Evolutionary conservation across 495 filamentous ascomycete genomes (phyloP).

Genomic region (Daldinia caldariorum): DNA sequence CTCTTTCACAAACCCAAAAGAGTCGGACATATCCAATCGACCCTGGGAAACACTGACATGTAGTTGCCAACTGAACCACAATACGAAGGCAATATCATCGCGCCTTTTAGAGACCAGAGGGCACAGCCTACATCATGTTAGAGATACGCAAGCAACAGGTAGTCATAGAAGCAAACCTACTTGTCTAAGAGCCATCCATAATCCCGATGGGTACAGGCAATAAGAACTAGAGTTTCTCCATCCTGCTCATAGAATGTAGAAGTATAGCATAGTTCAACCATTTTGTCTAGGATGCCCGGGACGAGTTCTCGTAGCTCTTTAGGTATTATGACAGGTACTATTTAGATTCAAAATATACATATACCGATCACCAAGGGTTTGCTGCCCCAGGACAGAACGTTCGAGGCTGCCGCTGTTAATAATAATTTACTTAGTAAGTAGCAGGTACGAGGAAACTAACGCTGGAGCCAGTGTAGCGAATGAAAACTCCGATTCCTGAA

Average conservation of each 20-base stretch:
- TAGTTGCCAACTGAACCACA: constrained; percentile 15
- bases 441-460: constrained; percentile 6
- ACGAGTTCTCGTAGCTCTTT: constrained; percentile 1
- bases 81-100: constrained; percentile 15
- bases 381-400: not conserved
- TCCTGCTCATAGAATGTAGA: constrained; percentile 20
- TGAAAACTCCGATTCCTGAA: constrained; percentile 1
- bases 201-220: constrained; percentile 12
- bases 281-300: constrained; percentile 7
- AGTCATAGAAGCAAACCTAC: constrained; percentile 5
- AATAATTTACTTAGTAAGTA: not conserved
- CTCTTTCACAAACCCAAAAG: constrained; percentile 16
- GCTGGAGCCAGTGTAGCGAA: constrained; percentile 3
- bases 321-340: not conserved
- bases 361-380: constrained; percentile 21
- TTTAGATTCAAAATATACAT: constrained; percentile 5
- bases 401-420: constrained; percentile 19
- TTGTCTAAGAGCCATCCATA: constrained; percentile 16
- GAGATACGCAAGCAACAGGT: not conserved
- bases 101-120: constrained; percentile 3
- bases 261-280: constrained; percentile 12
- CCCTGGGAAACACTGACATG: constrained; percentile 1
- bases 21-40: constrained; percentile 8
- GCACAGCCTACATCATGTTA: constrained; percentile 15
- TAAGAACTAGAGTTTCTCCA: constrained; percentile 20